These are phyloP conservation scores for Penicillium silybi DNA, from an alignment of 495 filamentous ascomycete species.

Conservation along the genomic window DNA sequence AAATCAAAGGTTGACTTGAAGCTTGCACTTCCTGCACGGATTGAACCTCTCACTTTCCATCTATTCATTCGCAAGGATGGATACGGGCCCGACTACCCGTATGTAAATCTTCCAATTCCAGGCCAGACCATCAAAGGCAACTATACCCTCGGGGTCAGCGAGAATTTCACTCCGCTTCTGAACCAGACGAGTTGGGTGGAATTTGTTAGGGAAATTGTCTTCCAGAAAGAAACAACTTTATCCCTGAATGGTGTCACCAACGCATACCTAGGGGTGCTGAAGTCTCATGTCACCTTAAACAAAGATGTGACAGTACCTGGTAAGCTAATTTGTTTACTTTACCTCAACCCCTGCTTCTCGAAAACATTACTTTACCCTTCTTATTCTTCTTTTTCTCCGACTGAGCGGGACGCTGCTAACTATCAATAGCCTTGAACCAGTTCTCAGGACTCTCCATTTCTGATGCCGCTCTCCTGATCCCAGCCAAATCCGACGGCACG, in stretches of 20 bases:
- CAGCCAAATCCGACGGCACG: constrained; percentile 23
- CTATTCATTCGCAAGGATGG: constrained; percentile 27
- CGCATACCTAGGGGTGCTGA: constrained; percentile 30
- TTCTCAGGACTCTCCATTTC: constrained; percentile 30
- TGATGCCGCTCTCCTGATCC: constrained; percentile 23
- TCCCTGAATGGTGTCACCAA: constrained; percentile 25
- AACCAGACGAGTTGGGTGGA: constrained; percentile 26
- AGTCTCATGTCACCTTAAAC: constrained; percentile 28
- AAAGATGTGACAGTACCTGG: constrained; percentile 32
- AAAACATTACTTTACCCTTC: background rate
- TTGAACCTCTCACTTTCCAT: constrained; percentile 27
- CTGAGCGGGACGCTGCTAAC: background rate
- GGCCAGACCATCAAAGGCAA: constrained; percentile 30
- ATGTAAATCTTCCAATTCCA: constrained; percentile 20
- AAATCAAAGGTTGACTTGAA: constrained; percentile 32
- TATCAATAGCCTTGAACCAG: constrained; percentile 19
- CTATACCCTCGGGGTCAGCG: constrained; percentile 25
- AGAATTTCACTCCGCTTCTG: constrained; percentile 22
- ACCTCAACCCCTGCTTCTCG: background rate
- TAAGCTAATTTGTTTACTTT: constrained; percentile 3
- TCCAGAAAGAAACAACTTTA: constrained; percentile 22
- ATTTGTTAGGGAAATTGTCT: constrained; percentile 29
- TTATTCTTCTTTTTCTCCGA: background rate
- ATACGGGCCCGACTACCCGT: constrained; percentile 23
- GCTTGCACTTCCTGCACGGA: constrained; percentile 27